Percentiles rank a stretch among this genome's conserved stretches.
phyloP scores from a whole-genome alignment of 352 stramenopile species.

The Phytophthora sansomeana region DNA sequence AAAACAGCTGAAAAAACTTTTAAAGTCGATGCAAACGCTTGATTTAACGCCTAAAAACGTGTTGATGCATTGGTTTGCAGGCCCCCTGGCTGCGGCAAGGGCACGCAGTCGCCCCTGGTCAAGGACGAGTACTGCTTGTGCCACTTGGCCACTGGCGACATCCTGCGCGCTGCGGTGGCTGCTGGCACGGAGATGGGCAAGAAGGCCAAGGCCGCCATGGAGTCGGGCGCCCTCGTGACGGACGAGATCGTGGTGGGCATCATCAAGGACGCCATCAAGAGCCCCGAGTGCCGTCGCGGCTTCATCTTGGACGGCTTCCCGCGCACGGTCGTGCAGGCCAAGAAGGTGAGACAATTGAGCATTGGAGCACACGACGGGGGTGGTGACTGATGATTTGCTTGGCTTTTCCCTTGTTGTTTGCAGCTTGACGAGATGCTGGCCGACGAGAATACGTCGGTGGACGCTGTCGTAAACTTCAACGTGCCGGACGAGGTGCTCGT shows the following conservation, averaged over 20 bases:
- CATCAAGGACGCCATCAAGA: slow-evolving; percentile 98
- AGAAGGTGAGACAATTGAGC: slow-evolving; percentile 76
- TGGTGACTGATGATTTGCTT: slow-evolving; percentile 2
- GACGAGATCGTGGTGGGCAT: slow-evolving; percentile 99
- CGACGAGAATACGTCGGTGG: slow-evolving; percentile 86
- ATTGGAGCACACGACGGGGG: neutral
- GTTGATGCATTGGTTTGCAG: slow-evolving; percentile 28
- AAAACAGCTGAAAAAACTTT: neutral
- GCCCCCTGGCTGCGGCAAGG: slow-evolving; percentile 97
- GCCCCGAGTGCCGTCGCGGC: slow-evolving; percentile 96
- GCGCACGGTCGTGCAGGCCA: slow-evolving; percentile 97
- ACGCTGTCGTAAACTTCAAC: slow-evolving; percentile 96
- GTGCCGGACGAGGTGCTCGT: slow-evolving; percentile 96
- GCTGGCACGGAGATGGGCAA: slow-evolving; percentile 97
- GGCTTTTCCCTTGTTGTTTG: neutral
- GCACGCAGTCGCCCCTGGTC: slow-evolving; percentile 98
- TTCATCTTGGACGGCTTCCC: slow-evolving; percentile 99
- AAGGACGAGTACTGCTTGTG: slow-evolving; percentile 98
- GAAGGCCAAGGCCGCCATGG: slow-evolving; percentile 99
- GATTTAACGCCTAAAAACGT: too few species aligned
- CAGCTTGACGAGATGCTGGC: slow-evolving; percentile 97
- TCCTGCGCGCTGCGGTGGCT: slow-evolving; percentile 97
- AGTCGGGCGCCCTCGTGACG: slow-evolving; percentile 93
- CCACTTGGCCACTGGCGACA: slow-evolving; percentile 99
- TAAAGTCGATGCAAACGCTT: too few species aligned